Conservation (phyloP, 306 rosid genomes). For the Gleditsia sinensis region DNA sequence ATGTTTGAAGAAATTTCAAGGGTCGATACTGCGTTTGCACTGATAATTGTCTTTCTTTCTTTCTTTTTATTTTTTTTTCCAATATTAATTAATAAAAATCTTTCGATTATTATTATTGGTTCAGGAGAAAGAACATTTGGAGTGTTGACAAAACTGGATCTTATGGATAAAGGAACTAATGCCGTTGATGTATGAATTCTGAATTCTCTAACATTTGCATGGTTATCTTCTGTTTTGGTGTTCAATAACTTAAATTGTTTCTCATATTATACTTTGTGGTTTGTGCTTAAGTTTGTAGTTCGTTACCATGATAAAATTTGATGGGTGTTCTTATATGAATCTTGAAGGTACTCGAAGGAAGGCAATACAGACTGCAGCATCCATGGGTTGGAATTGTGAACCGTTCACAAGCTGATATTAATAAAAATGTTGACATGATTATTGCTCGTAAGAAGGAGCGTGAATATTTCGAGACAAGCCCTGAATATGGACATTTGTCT, state of each 20-base stretch:
- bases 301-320: slow-evolving; percentile 21
- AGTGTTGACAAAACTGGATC: slow-evolving; percentile 94
- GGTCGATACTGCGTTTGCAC: slow-evolving; percentile 18
- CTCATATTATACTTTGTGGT: too few species aligned
- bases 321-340: slow-evolving; percentile 36
- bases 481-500: slow-evolving; percentile 95
- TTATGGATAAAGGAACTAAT: slow-evolving; percentile 98
- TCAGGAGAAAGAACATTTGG: slow-evolving; percentile 98
- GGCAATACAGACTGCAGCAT: slow-evolving; percentile 89
- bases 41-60: slow-evolving; percentile 1
- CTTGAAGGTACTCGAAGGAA: slow-evolving; percentile 91
- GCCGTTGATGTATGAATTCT: slow-evolving; percentile 82
- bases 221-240: slow-evolving; percentile 29
- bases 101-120: slow-evolving; percentile 10
- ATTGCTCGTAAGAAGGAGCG: slow-evolving; percentile 89
- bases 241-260: slow-evolving; percentile 24
- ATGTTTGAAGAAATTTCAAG: slow-evolving; percentile 30
- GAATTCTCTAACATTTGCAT: slow-evolving; percentile 36
- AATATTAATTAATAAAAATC: neutral
- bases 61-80: slow-evolving; percentile 22
- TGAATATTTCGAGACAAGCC: slow-evolving; percentile 94
- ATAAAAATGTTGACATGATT: slow-evolving; percentile 92
- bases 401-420: slow-evolving; percentile 99
- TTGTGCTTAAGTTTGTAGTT: slow-evolving; percentile 10
- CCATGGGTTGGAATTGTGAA: slow-evolving; percentile 99